These are phyloP conservation scores for Singerocomus inundabilis DNA, from an alignment of 1,284 basidiomycete genomes.

Conservation along the genomic window DNA sequence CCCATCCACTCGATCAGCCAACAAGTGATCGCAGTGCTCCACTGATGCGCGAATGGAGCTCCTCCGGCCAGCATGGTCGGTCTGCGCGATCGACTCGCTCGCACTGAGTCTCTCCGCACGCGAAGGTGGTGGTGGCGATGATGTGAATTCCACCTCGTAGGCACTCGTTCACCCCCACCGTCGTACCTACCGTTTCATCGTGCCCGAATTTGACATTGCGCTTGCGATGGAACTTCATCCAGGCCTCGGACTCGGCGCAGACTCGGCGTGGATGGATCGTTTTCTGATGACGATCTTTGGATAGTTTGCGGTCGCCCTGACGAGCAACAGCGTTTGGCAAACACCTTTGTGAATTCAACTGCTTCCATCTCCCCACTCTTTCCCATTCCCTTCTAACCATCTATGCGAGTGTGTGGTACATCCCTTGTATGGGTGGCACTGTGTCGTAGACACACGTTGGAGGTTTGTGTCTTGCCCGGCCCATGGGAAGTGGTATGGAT, in stretches of 20 bases:
- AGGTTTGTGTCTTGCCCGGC: no score
- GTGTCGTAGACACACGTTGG: no score
- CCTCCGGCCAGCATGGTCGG: constrained; percentile 41
- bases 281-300: constrained; percentile 78
- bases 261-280: constrained; percentile 74
- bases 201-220: constrained; percentile 59
- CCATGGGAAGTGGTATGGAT: no score
- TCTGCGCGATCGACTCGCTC: constrained; percentile 38
- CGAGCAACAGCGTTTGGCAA: constrained; percentile 22
- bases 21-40: no score
- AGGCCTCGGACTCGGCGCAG: constrained; percentile 63
- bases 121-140: constrained; percentile 3
- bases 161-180: constrained; percentile 22
- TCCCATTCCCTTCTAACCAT: no score
- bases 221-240: no score
- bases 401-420: no score
- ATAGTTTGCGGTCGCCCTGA: constrained; percentile 57
- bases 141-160: constrained; percentile 6
- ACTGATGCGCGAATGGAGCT: not conserved
- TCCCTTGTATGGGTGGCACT: no score
- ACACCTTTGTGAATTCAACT: not conserved
- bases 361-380: no score
- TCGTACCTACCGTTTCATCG: constrained; percentile 36
- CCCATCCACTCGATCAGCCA: not conserved
- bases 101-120: constrained; percentile 21